phyloP scores from a whole-genome alignment of 2,329 filamentous ascomycete species.

The Calonectria pteridis region DNA sequence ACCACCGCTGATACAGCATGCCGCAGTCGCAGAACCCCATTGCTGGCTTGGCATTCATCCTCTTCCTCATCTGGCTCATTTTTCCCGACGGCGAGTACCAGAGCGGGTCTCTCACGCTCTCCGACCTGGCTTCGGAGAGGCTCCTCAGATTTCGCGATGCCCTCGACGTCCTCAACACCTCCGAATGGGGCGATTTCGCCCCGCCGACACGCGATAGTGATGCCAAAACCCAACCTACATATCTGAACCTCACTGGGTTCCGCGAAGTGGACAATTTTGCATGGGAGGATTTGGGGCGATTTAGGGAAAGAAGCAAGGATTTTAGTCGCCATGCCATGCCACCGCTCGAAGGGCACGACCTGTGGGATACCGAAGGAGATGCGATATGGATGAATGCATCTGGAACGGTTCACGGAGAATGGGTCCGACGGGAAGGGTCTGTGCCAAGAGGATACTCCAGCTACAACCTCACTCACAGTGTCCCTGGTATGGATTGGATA shows the following conservation, averaged over 20 bases:
- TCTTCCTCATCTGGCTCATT: constrained; percentile 56
- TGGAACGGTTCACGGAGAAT: constrained; percentile 81
- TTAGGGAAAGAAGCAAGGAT: constrained; percentile 74
- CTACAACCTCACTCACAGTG: constrained; percentile 75
- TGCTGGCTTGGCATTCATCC: constrained; percentile 45
- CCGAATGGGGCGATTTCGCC: constrained; percentile 71
- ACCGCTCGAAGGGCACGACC: constrained; percentile 55
- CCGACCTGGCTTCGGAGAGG: constrained; percentile 57
- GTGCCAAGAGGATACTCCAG: constrained; percentile 59
- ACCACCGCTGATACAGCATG: constrained; percentile 54
- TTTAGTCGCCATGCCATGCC: constrained; percentile 68
- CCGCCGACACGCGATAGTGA: constrained; percentile 52
- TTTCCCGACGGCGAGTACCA: constrained; percentile 53
- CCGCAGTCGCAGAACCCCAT: constrained; percentile 59
- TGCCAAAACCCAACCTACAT: constrained; percentile 55
- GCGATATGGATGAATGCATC: constrained; percentile 83
- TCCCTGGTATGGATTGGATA: constrained; percentile 75
- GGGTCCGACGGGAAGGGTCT: constrained; percentile 71
- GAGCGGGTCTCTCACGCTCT: constrained; percentile 48
- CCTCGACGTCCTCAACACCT: constrained; percentile 66
- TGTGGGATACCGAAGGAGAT: constrained; percentile 55
- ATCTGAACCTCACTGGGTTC: constrained; percentile 83
- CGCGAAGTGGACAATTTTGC: constrained; percentile 79
- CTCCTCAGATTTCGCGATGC: constrained; percentile 65
- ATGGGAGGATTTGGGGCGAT: constrained; percentile 79